A percentile compares a stretch with the other conserved stretches of the same genome.
Conservation (phyloP, 352 stramenopile species). For the Thraustotheca clavata region DNA sequence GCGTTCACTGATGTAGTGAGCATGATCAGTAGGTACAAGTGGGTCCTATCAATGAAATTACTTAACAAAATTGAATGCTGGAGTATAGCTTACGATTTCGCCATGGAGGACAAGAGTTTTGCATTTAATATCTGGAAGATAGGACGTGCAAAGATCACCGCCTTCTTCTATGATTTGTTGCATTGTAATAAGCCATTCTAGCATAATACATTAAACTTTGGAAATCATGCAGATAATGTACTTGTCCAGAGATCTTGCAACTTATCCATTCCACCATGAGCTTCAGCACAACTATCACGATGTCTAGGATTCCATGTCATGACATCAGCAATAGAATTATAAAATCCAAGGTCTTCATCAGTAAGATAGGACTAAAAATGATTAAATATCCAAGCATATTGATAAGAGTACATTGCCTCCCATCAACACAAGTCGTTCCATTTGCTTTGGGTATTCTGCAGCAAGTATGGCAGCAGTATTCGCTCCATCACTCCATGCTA, state of each 20-base stretch:
- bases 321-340: conserved; percentile 41
- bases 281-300: not conserved
- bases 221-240: too few species aligned
- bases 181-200: conserved; percentile 18
- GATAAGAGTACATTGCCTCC: conserved; percentile 57
- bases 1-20: conserved; percentile 77
- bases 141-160: conserved; percentile 63
- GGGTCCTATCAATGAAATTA: conserved; percentile 28
- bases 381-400: not conserved
- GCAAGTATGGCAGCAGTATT: conserved; percentile 65
- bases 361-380: conserved; percentile 54
- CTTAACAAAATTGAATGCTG: not conserved
- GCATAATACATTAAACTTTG: not conserved
- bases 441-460: conserved; percentile 50
- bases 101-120: conserved; percentile 74
- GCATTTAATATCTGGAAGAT: conserved; percentile 60
- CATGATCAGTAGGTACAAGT: conserved; percentile 55
- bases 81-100: conserved; percentile 20
- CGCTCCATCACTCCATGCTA: conserved; percentile 68
- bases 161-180: conserved; percentile 30
- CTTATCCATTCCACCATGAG: not conserved
- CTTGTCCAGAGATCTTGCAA: conserved; percentile 13
- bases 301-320: conserved; percentile 30
- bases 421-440: conserved; percentile 62
- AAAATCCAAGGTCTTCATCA: conserved; percentile 57